A percentile compares a stretch with the other conserved stretches of the same genome.
These are phyloP conservation scores for Paramecium caudatum DNA, from an alignment of 73 alveolate species.

Conservation along the genomic window DNA sequence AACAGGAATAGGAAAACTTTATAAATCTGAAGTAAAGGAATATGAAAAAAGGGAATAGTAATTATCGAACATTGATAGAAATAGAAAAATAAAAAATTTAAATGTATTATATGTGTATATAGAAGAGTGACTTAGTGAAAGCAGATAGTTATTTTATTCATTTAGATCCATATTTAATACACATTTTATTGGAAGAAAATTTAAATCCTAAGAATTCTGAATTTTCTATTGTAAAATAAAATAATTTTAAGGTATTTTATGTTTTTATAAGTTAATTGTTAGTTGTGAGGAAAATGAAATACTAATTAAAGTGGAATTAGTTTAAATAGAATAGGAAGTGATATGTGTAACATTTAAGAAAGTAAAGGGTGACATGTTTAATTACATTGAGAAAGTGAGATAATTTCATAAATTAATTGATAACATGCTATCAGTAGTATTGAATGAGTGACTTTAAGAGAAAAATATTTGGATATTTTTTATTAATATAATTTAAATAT, in stretches of 20 bases:
- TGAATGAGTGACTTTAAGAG: not conserved
- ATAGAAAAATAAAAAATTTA: too few relatives aligned
- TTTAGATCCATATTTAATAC: not conserved
- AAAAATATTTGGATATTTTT: not conserved
- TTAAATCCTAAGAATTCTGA: not conserved
- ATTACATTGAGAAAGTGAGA: not conserved
- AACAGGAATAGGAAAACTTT: not conserved
- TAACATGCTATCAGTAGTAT: not conserved
- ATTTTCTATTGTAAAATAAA: too few relatives aligned
- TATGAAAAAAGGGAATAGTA: too few relatives aligned
- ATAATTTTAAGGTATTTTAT: too few relatives aligned
- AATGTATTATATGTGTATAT: not conserved
- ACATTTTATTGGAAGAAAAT: not conserved
- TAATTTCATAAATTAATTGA: constrained; percentile 20
- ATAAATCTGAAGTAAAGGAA: not conserved
- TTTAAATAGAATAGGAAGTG: not conserved
- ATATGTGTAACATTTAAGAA: not conserved
- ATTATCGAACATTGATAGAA: too few relatives aligned
- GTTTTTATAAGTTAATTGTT: too few relatives aligned
- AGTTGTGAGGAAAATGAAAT: not conserved
- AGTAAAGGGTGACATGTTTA: not conserved
- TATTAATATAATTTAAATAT: not conserved
- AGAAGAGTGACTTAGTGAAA: not conserved
- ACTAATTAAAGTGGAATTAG: not conserved
- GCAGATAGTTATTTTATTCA: not conserved